Evolutionary conservation across 1,139 yeast genomes (phyloP).

Genomic region (Hemisphaericaspora subhashii): DNA sequence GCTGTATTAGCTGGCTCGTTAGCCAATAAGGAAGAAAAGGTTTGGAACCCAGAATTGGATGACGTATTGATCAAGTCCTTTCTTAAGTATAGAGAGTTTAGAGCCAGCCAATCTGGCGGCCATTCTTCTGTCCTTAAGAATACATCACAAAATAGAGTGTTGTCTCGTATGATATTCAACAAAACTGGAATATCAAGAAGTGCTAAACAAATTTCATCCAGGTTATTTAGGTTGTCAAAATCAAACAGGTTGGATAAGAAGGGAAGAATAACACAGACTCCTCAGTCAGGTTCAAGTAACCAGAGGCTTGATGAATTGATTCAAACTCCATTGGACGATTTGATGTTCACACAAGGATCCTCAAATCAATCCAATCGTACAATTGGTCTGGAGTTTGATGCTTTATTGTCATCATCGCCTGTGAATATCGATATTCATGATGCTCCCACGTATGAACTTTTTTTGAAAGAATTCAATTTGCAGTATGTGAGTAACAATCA

Average conservation of each 20-base stretch:
- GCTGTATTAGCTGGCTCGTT: conserved; percentile 1
- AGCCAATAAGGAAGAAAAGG: conserved; percentile 23
- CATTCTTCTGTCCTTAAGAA: conserved; percentile 30
- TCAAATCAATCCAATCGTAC: conserved; percentile 21
- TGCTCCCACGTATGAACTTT: conserved; percentile 7
- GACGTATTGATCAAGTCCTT: conserved; percentile 37
- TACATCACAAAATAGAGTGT: conserved; percentile 42
- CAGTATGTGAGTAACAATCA: conserved; percentile 9
- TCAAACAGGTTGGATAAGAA: conserved; percentile 18
- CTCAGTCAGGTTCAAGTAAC: conserved; percentile 8
- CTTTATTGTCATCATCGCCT: conserved; percentile 27
- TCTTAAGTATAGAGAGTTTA: conserved; percentile 36
- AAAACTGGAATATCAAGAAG: conserved; percentile 39
- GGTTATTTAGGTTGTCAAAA: conserved; percentile 28
- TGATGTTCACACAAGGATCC: conserved; percentile 15
- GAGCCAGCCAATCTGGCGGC: conserved; percentile 24
- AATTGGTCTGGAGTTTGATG: conserved; percentile 29
- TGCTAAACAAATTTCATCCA: conserved; percentile 43
- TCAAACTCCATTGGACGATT: conserved; percentile 27
- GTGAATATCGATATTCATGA: conserved; percentile 19
- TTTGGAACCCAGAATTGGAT: conserved; percentile 42
- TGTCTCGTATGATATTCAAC: conserved; percentile 42
- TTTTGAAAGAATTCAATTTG: conserved; percentile 14
- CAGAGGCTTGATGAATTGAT: conserved; percentile 24
- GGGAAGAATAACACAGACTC: conserved; percentile 11